Percentiles rank a stretch among this genome's conserved stretches.
Evolutionary conservation across 2,329 filamentous ascomycete species (phyloP).

Genomic region (Cladosporium velox): DNA sequence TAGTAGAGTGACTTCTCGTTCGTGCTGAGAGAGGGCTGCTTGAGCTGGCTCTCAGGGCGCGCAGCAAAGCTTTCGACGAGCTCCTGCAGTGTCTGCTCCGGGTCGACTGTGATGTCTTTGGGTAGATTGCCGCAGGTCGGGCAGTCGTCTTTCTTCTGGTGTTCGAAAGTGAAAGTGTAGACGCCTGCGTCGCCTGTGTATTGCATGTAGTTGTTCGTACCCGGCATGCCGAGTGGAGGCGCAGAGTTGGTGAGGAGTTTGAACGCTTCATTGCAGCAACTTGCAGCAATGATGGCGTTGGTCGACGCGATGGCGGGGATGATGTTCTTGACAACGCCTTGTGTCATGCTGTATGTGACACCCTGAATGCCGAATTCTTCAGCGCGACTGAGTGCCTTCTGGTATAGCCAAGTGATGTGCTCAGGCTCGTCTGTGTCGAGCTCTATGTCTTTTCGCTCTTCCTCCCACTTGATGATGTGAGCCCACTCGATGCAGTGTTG

Average conservation of each 20-base stretch:
- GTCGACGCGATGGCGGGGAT: slow-evolving; percentile 98
- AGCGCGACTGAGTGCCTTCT: slow-evolving; percentile 78
- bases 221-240: slow-evolving; percentile 73
- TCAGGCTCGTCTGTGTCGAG: slow-evolving; percentile 96
- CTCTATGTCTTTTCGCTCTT: slow-evolving; percentile 66
- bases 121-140: slow-evolving; percentile 88
- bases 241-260: slow-evolving; percentile 86
- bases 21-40: slow-evolving; percentile 83
- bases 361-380: slow-evolving; percentile 87
- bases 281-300: slow-evolving; percentile 93
- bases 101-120: slow-evolving; percentile 71
- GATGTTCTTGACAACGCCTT: slow-evolving; percentile 98
- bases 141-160: slow-evolving; percentile 91
- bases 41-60: slow-evolving; percentile 86
- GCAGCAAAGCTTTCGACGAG: slow-evolving; percentile 82
- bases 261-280: slow-evolving; percentile 94
- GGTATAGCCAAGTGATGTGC: slow-evolving; percentile 95
- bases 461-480: slow-evolving; percentile 95
- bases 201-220: slow-evolving; percentile 90
- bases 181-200: slow-evolving; percentile 94
- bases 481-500: slow-evolving; percentile 99
- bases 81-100: slow-evolving; percentile 72
- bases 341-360: slow-evolving; percentile 92
- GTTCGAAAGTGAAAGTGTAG: slow-evolving; percentile 96
- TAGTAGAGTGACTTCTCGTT: slow-evolving; percentile 88